Conservation (phyloP, 75 land plant genomes). For the Adiantum capillusveneris region DNA sequence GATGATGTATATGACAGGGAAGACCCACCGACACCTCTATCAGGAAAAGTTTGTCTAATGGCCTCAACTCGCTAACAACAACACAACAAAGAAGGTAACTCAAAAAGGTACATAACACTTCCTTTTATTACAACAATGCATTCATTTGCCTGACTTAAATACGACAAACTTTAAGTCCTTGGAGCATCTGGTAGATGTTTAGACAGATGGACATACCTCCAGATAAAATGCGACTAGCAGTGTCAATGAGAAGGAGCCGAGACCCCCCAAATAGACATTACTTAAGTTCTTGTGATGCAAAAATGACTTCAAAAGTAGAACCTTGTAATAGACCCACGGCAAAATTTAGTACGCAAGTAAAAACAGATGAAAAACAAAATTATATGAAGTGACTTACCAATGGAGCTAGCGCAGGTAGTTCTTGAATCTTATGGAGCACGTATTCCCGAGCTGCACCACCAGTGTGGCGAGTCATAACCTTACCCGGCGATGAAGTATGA, state of each 20-base stretch:
- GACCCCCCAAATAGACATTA: constrained; percentile 36
- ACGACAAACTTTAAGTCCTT: no score
- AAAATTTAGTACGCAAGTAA: neutral
- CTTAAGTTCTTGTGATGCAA: constrained; percentile 30
- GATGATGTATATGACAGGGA: neutral
- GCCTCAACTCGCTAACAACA: neutral
- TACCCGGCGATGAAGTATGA: neutral
- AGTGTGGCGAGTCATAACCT: constrained; percentile 16
- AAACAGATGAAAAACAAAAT: neutral
- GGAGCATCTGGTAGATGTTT: neutral
- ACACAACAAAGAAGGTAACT: neutral
- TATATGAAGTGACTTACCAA: constrained; percentile 21
- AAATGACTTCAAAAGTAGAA: constrained; percentile 38
- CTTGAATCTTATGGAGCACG: constrained; percentile 25
- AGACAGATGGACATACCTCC: constrained; percentile 21
- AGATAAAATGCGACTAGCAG: constrained; percentile 38
- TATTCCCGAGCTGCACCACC: constrained; percentile 40
- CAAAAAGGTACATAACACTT: no score
- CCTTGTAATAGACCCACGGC: constrained; percentile 13
- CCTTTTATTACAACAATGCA: neutral
- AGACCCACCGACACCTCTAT: neutral
- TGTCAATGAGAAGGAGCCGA: constrained; percentile 36
- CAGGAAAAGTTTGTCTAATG: neutral
- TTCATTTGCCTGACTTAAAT: neutral
- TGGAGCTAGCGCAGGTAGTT: constrained; percentile 40